Percentiles rank a stretch among this genome's conserved stretches.
Evolutionary conservation across 768 basidiomycete genomes (phyloP).

Genomic region (Termitomyces sp.): DNA sequence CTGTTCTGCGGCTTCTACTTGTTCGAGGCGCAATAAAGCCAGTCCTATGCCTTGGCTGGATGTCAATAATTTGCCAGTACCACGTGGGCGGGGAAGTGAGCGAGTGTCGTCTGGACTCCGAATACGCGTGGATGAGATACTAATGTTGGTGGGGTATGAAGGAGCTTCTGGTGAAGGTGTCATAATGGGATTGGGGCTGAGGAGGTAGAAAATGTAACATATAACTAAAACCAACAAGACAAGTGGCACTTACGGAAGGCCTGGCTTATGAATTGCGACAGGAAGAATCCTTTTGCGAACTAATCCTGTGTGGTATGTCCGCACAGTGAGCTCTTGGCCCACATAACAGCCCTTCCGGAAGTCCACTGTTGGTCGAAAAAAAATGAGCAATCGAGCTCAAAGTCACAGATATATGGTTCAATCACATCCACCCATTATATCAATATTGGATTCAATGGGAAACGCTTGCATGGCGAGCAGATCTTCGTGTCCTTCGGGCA

Average conservation of each 20-base stretch:
- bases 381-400: slow-evolving; percentile 7
- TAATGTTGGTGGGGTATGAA: slow-evolving; percentile 29
- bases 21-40: slow-evolving; percentile 78
- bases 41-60: slow-evolving; percentile 61
- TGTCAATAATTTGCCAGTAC: slow-evolving; percentile 72
- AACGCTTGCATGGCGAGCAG: slow-evolving; percentile 75
- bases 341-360: slow-evolving; percentile 98
- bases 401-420: slow-evolving; percentile 8
- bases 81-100: slow-evolving; percentile 57
- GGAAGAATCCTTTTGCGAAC: slow-evolving; percentile 89
- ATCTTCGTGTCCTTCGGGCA: slow-evolving; percentile 84
- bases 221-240: background rate
- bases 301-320: slow-evolving; percentile 93
- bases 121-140: slow-evolving; percentile 32
- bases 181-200: slow-evolving; percentile 11
- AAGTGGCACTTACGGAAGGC: slow-evolving; percentile 27
- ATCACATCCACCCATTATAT: slow-evolving; percentile 91
- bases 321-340: slow-evolving; percentile 94
- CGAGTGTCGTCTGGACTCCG: slow-evolving; percentile 20
- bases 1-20: slow-evolving; percentile 52
- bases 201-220: background rate
- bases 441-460: slow-evolving; percentile 93
- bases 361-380: slow-evolving; percentile 55
- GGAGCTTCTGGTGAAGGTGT: slow-evolving; percentile 17
- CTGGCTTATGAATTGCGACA: slow-evolving; percentile 50